Base-by-base conservation (phyloP, 257 asterid species). In the Nyctanthes arbortristis region DNA sequence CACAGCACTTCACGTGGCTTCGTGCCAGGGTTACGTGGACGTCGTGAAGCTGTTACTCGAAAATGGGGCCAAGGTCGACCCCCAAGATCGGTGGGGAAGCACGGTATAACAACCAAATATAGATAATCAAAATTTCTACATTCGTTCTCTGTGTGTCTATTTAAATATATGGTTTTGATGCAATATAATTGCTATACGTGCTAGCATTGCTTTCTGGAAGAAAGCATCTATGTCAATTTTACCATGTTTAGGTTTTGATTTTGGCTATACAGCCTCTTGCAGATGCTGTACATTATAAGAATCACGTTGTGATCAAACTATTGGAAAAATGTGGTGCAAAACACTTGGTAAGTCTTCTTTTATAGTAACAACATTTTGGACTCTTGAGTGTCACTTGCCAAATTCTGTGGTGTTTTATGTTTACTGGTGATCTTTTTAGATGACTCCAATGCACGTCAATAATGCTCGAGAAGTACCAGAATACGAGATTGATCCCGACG, bases 71-170 rank as follows among this genome's bases (percentile, higher is more conserved):
- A 68, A 77, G 16, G 81, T 84, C 13, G 93, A 89, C 73, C 75
- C 87, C 35, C 60, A 73, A 63, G 98, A 93, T 79, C 96, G 97
- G 9, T 91, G 98, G 98, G 97, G 96, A 73, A 93, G 98, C 87
- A 85, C 96, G 98, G 98, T 93, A 93, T 79, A 16, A 3, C 59
- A 39, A 25, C 35, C 20, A 5, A 31, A 65, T 40, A 71, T 66
- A 30, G 18, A 30, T 12, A 32, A 39, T 37, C 24, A 8, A 13
- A 25, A 36, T 65, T 63, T 55, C 28, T 55, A 3, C 2, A 20
- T 12, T 39, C 35, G n/a, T 13, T 54, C 47, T 10, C 18, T 3
- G 28, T 16, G 18, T 24, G 10, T 35, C 24, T 43, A 29, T 37
- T 22, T 7, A 31, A n/a, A 29, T 5, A 22, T 67, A 32, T 31